phyloP scores from a whole-genome alignment of 2,329 filamentous ascomycete genomes.

The Claviceps lovelessii region DNA sequence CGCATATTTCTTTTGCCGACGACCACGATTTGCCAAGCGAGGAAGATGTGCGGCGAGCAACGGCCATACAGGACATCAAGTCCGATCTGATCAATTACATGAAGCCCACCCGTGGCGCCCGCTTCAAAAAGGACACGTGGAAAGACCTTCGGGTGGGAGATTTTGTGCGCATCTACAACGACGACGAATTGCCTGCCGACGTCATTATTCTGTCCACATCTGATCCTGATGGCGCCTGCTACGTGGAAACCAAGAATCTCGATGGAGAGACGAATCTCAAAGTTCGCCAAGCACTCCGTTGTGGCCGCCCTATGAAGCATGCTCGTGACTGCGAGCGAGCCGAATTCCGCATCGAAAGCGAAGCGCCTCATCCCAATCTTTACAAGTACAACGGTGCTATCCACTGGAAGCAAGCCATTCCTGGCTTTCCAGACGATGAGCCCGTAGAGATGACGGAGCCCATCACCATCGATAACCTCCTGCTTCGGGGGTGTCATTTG shows the following conservation, averaged over 20 bases:
- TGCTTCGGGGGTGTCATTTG: conserved; percentile 84
- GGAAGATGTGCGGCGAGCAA: conserved; percentile 19
- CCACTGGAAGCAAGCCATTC: conserved; percentile 65
- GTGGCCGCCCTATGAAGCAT: conserved; percentile 68
- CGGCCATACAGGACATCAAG: conserved; percentile 31
- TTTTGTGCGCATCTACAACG: conserved; percentile 90
- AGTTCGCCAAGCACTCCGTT: conserved; percentile 79
- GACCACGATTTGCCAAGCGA: conserved; percentile 22
- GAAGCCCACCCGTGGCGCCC: conserved; percentile 50
- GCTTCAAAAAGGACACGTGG: conserved; percentile 89
- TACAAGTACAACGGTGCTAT: conserved; percentile 90
- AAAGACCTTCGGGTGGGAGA: conserved; percentile 92
- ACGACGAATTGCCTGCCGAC: conserved; percentile 90
- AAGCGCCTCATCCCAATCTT: conserved; percentile 80
- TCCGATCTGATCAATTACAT: conserved; percentile 58
- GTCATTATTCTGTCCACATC: conserved; percentile 86
- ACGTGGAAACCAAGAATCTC: conserved; percentile 95
- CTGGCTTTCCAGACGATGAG: conserved; percentile 45
- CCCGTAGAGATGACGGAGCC: conserved; percentile 76
- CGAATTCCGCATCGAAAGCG: conserved; percentile 79
- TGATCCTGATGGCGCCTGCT: conserved; percentile 86
- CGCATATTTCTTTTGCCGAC: conserved; percentile 26
- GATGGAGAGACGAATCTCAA: conserved; percentile 97
- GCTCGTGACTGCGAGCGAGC: conserved; percentile 84
- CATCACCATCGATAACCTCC: conserved; percentile 85